Conservation (phyloP, 2,329 filamentous ascomycete species). For the Sclerotinia sclerotiorum region DNA sequence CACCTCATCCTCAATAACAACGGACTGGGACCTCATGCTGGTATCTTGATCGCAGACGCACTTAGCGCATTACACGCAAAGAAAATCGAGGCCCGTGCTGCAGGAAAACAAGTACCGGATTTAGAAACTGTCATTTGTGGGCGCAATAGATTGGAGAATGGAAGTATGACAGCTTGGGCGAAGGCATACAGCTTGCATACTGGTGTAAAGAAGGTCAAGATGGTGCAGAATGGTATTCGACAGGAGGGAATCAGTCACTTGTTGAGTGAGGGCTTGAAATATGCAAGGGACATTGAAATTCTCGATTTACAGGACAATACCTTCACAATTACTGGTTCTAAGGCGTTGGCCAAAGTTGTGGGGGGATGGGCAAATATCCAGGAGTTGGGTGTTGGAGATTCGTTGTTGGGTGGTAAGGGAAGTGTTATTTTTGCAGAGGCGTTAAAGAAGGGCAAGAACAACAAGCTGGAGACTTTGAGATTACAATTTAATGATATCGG, state of each 20-base stretch:
- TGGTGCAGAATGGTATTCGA: slow-evolving; percentile 97
- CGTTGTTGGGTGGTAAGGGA: slow-evolving; percentile 76
- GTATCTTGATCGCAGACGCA: slow-evolving; percentile 84
- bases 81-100: slow-evolving; percentile 75
- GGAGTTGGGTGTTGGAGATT: slow-evolving; percentile 89
- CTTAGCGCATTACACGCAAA: slow-evolving; percentile 78
- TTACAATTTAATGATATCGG: slow-evolving; percentile 96
- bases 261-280: slow-evolving; percentile 73
- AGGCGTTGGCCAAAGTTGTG: slow-evolving; percentile 73
- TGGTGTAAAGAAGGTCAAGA: slow-evolving; percentile 82
- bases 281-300: slow-evolving; percentile 67
- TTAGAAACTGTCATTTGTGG: slow-evolving; percentile 98
- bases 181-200: slow-evolving; percentile 80
- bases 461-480: slow-evolving; percentile 75
- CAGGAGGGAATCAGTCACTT: slow-evolving; percentile 87
- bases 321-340: slow-evolving; percentile 79
- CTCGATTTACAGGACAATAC: slow-evolving; percentile 98
- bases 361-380: slow-evolving; percentile 71
- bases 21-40: slow-evolving; percentile 87
- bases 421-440: slow-evolving; percentile 71
- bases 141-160: slow-evolving; percentile 91
- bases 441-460: slow-evolving; percentile 72
- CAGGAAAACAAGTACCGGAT: slow-evolving; percentile 70
- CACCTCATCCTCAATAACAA: slow-evolving; percentile 99
- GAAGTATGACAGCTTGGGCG: slow-evolving; percentile 94